Percentiles rank a stretch among this genome's conserved stretches.
These are phyloP conservation scores for Xylaria sp. DNA, from an alignment of 2,329 filamentous ascomycete species.

Conservation along the genomic window DNA sequence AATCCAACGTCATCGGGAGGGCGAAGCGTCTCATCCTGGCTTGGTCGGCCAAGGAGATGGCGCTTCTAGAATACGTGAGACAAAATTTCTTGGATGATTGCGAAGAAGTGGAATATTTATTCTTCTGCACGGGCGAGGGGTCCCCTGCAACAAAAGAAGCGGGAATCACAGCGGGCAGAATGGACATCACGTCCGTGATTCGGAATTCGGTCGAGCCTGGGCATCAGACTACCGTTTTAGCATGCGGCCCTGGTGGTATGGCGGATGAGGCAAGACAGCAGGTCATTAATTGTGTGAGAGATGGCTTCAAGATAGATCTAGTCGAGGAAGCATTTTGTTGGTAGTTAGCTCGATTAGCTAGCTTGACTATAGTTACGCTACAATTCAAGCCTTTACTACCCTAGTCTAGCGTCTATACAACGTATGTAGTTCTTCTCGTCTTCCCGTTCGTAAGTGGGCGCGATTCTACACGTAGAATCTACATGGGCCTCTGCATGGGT, in stretches of 20 bases:
- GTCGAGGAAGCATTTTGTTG: slow-evolving; percentile 44
- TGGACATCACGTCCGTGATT: slow-evolving; percentile 37
- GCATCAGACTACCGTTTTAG: slow-evolving; percentile 43
- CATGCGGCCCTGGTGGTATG: slow-evolving; percentile 44
- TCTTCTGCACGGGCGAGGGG: slow-evolving; percentile 34
- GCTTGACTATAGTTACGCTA: background rate
- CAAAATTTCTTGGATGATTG: slow-evolving; percentile 33
- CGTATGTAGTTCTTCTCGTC: too few species aligned
- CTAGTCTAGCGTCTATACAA: too few species aligned
- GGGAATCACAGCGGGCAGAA: slow-evolving; percentile 35
- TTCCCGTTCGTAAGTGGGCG: too few species aligned
- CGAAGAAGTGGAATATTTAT: slow-evolving; percentile 31
- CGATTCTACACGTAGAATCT: too few species aligned
- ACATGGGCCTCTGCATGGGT: too few species aligned
- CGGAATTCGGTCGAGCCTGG: slow-evolving; percentile 31
- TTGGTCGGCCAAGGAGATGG: slow-evolving; percentile 41
- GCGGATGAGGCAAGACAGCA: slow-evolving; percentile 43
- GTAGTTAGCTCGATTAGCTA: slow-evolving; percentile 22
- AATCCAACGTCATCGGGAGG: slow-evolving; percentile 33
- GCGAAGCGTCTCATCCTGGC: slow-evolving; percentile 41
- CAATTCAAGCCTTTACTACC: too few species aligned
- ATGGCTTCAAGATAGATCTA: slow-evolving; percentile 37
- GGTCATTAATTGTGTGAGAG: slow-evolving; percentile 39
- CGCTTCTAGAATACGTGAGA: slow-evolving; percentile 41
- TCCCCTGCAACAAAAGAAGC: background rate